These are phyloP conservation scores for Podospora conica DNA, from an alignment of 495 filamentous ascomycete species.

Conservation along the genomic window DNA sequence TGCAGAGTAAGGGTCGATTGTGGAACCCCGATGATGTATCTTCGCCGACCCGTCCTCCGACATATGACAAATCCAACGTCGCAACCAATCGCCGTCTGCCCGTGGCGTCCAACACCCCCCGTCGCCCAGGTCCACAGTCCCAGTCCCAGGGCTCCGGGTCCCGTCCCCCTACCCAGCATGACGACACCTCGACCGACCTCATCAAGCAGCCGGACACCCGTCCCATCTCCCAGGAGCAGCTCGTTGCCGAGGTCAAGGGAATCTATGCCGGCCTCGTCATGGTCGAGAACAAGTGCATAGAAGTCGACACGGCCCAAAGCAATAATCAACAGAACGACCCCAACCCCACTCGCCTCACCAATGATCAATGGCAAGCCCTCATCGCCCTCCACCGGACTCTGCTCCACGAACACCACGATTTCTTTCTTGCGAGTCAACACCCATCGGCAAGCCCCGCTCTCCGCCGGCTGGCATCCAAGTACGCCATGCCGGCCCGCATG, in stretches of 20 bases:
- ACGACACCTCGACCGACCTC: conserved; percentile 20
- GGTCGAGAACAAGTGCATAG: conserved; percentile 75
- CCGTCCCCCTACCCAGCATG: not conserved
- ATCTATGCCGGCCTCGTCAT: conserved; percentile 74
- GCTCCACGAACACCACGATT: conserved; percentile 71
- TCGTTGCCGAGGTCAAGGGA: conserved; percentile 61
- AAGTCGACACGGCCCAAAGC: conserved; percentile 58
- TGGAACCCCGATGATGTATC: conserved; percentile 31
- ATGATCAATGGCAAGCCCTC: conserved; percentile 65
- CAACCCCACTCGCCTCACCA: conserved; percentile 40
- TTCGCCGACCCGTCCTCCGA: conserved; percentile 14
- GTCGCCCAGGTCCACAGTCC: conserved; percentile 6
- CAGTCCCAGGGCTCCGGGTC: conserved; percentile 2
- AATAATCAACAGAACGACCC: conserved; percentile 30
- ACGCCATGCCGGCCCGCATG: conserved; percentile 76
- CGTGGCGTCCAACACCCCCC: conserved; percentile 6
- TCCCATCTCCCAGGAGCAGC: conserved; percentile 68
- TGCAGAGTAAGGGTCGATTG: conserved; percentile 27
- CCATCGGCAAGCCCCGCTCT: conserved; percentile 58
- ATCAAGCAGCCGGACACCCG: conserved; percentile 56
- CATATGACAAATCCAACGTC: conserved; percentile 15
- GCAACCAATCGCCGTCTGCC: conserved; percentile 17
- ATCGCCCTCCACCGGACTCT: conserved; percentile 66
- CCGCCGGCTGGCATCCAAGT: conserved; percentile 55
- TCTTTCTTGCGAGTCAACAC: conserved; percentile 71